Evolutionary conservation across 2,329 filamentous ascomycete genomes (phyloP), one percentile per base, ranked within the genome.

Genomic region (Neonectria neomacrospora): DNA sequence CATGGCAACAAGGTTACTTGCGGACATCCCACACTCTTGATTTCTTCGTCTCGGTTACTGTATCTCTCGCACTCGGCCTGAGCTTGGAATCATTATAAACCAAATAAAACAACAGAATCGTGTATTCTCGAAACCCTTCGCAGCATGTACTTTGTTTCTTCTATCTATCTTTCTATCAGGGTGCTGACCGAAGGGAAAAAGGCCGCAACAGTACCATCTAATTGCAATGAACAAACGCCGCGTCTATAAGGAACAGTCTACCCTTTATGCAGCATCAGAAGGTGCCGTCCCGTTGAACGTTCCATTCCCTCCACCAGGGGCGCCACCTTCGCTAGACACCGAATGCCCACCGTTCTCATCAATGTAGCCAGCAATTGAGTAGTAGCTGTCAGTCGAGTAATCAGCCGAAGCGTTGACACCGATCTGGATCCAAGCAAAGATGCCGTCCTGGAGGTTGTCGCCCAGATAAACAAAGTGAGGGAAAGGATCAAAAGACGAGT

Each of bases 381-480:
- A 64, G 45, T 64, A 61, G 44, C 54, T 41, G 26, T 64, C 61
- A 3, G 51, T 44, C 20, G 26, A 45, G 16, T 64, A 60, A 45
- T 64, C 57, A 6, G 52, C 47, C n/a, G 44, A 52, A 18, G 57
- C 57, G 68, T 85, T 81, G 50, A 88, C 79, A 5, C 82, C 85
- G 44, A 87, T 76, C 3, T 80, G 79, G 62, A 87, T 82, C 84
- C 85, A 88, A 8, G 79, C 81, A 55, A 88, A 77, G 32, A 88
- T 69, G 39, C 86, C 86, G 54, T 87, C 84, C 4, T 75, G 65
- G 11, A 85, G 72, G 34, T 77, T 74, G 45, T 88, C 81, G 8
- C 87, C 86, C 2, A 90, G 80, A 14, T 83, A 78, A 12, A 85
- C 80, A 67, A 88, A 88, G 71, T 89, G 82, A 63, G 87, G 78